Evolutionary conservation across 1,284 basidiomycete species (phyloP), one percentile per base, ranked within the genome.

Genomic region (Pholiota adiposa): DNA sequence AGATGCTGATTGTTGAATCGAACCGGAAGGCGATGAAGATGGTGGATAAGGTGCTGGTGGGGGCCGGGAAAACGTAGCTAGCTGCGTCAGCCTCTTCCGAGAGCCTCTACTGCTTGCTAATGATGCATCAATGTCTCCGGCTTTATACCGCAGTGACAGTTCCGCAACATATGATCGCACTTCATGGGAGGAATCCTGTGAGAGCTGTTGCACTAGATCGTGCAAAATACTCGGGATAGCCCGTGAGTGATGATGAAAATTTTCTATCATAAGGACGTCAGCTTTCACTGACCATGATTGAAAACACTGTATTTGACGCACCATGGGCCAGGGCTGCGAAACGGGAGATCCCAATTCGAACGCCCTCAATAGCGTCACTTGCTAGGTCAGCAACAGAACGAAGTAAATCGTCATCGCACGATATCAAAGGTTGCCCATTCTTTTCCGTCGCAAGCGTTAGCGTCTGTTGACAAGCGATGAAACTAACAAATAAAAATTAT

Each of bases 281-380:
- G 65, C 44, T 50, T 25, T 31, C 23, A 49, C 53, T 50, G 48
- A 46, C 29, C 46, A 55, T 46, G 18, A 48, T 36, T 12, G 11
- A 50, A 54, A 25, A 27, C 29, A 34, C 48, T 34, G 40, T 46
- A 43, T 34, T 19, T 52, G 36, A 41, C 50, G 8, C 36, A 85
- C 87, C 79, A 65, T 78, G 83, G 51, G 89, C 73, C 43, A 76
- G 72, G 38, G 83, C 83, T 19, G 87, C 75, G 31, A 92, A 79
- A 46, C 92, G 84, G 12, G 95, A 89, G 1, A 96, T 82, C 6
- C 87, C 90, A 59, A 98, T 93, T 43, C 95, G 85, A 49, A 98
- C 94, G 67, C 96, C 95, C 51, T 94, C 80, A 23, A 98, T 86
- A n/a, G 70, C 72, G 70, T 97, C 94, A 36, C 77, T 69, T 14